Percentiles rank a stretch among this genome's conserved stretches.
Conservation (phyloP, 768 basidiomycete genomes). For the Agaricus subrufescens region DNA sequence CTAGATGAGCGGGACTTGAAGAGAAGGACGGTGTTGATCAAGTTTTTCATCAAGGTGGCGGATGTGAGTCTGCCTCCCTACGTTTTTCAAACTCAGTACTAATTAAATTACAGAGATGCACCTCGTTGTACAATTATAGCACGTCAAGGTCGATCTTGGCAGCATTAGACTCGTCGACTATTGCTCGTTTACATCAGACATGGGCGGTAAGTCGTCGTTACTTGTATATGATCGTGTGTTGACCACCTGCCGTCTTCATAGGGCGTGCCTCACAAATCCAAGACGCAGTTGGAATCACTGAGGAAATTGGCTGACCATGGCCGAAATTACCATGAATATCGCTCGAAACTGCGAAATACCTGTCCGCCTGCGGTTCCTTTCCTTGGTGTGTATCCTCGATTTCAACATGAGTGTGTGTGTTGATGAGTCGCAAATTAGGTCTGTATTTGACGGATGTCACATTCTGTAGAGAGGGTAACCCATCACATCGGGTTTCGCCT, state of each 20-base stretch:
- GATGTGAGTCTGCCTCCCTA: slow-evolving; percentile 52
- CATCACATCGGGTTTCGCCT: slow-evolving; percentile 77
- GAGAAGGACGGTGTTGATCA: slow-evolving; percentile 72
- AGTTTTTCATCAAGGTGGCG: slow-evolving; percentile 92
- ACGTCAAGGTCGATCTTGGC: slow-evolving; percentile 90
- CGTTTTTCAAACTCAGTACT: slow-evolving; percentile 1
- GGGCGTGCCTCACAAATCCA: slow-evolving; percentile 86
- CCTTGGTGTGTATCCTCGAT: slow-evolving; percentile 55
- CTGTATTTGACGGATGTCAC: slow-evolving; percentile 90
- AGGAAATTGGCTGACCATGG: slow-evolving; percentile 88
- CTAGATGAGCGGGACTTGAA: slow-evolving; percentile 86
- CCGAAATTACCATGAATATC: slow-evolving; percentile 89
- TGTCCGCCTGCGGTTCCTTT: slow-evolving; percentile 92
- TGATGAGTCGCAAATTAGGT: slow-evolving; percentile 34
- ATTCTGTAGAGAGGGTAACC: slow-evolving; percentile 94
- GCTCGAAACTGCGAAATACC: slow-evolving; percentile 80
- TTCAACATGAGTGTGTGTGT: neutral
- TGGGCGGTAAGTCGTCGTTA: slow-evolving; percentile 70
- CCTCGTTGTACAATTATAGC: slow-evolving; percentile 81
- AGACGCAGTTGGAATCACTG: slow-evolving; percentile 68
- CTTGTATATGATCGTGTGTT: neutral
- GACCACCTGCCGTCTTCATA: slow-evolving; percentile 22
- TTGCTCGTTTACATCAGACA: slow-evolving; percentile 86
- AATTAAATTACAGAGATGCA: slow-evolving; percentile 62
- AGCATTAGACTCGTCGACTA: slow-evolving; percentile 93